A percentile compares a stretch with the other conserved stretches of the same genome.
phyloP scores from a whole-genome alignment of 176 grass and related monocot genomes.

The Cenchrus purpureus region DNA sequence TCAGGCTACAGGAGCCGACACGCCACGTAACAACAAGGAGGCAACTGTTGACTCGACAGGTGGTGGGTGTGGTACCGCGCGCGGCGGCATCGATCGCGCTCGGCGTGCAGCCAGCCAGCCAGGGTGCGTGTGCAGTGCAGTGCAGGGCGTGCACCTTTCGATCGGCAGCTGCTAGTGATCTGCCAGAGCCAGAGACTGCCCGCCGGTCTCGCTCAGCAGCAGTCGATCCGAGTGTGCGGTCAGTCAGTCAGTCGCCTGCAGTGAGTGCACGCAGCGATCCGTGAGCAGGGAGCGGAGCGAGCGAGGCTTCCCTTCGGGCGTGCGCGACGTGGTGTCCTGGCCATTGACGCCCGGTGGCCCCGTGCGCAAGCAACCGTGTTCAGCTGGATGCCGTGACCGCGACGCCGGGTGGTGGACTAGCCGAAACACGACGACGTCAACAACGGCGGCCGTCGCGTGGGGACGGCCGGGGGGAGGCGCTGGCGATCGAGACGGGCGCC shows the following conservation, averaged over 20 bases:
- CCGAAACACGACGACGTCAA: not conserved
- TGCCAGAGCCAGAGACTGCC: not conserved
- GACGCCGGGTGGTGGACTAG: not conserved
- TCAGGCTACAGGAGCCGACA: constrained; percentile 15
- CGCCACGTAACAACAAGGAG: not conserved
- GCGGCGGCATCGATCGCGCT: not conserved
- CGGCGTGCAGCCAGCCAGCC: no score
- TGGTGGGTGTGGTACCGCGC: no score
- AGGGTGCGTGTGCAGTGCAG: not conserved
- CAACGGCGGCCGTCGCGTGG: constrained; percentile 11
- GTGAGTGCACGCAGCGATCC: no score
- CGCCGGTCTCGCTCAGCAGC: not conserved
- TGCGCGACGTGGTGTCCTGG: not conserved
- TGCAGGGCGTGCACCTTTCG: not conserved
- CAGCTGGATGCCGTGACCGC: constrained; percentile 14
- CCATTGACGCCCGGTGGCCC: not conserved
- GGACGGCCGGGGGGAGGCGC: not conserved
- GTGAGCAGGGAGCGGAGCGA: no score
- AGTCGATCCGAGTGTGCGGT: no score
- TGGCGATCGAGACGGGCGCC: not conserved
- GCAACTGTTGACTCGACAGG: constrained; percentile 26
- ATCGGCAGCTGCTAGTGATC: constrained; percentile 1
- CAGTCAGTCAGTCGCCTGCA: no score
- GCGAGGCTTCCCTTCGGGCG: no score
- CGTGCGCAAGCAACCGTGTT: not conserved